Conservation (phyloP, 2,329 filamentous ascomycete species). For the Aspergillus carbonarius region DNA sequence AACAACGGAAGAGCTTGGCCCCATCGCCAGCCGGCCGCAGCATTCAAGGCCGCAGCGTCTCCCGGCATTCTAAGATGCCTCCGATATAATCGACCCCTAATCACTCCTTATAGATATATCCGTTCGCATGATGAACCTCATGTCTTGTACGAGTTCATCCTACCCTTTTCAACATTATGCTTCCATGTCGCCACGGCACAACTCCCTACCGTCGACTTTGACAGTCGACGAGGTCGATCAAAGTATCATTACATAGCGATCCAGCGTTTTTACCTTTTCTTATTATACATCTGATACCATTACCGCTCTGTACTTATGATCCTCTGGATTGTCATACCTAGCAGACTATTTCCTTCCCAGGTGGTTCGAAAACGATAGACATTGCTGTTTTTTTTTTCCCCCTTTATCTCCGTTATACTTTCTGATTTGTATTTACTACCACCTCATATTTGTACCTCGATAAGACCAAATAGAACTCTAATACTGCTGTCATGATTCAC, state of each 20-base stretch:
- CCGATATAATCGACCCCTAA: background rate
- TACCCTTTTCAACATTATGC: background rate
- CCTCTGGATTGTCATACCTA: background rate
- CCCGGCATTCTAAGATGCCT: constrained; percentile 4
- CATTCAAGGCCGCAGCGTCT: background rate
- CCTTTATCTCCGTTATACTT: background rate
- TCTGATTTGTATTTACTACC: background rate
- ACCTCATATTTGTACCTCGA: no score
- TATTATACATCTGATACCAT: constrained; percentile 9
- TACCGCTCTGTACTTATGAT: background rate
- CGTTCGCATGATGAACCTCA: background rate
- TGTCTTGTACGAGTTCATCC: background rate
- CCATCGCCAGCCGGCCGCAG: background rate
- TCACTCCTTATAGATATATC: background rate
- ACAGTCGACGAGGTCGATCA: constrained; percentile 12
- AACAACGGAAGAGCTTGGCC: constrained; percentile 10
- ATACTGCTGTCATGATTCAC: background rate
- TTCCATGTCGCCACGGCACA: constrained; percentile 3
- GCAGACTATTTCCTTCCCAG: background rate
- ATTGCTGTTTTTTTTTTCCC: background rate
- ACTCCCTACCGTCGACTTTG: constrained; percentile 12
- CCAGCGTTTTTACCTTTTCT: constrained; percentile 9
- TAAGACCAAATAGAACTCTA: background rate
- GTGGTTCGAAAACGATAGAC: background rate
- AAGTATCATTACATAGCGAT: constrained; percentile 17